Evolutionary conservation across 1,139 yeast genomes (phyloP), one percentile per base, ranked within the genome.

Genomic region (Sugiyamaella xylanicola): DNA sequence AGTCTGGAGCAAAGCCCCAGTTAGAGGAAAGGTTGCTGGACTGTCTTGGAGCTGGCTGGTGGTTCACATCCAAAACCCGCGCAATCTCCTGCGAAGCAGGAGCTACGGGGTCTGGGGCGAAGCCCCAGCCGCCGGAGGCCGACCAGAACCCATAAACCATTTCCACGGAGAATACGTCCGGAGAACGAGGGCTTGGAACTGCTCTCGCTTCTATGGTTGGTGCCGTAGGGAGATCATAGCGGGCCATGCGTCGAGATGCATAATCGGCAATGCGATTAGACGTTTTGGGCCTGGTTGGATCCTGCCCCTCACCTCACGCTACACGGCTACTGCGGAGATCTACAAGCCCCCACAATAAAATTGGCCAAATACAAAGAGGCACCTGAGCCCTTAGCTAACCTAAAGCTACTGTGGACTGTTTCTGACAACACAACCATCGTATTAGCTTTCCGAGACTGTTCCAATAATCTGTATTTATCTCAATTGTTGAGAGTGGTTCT

Each of bases 281-380:
- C 37, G 37, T 32, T 32, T 43, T 43, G 19, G 47, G 47, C 37
- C 27, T 21, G 4, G 5, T 43, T 15, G 32, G 47, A 19, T 37
- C 37, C 22, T 15, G 47, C 47, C 47, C n/a, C 47, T 40, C 44
- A n/a, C 22, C 27, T 16, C 22, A 27, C 22, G 32, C 17, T 43
- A 22, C 21, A 27, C 47, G 47, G 47, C 47, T 43, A 16, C 27
- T 25, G 47, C 21, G 37, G 37, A 25, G 47, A 43, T 43, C 36
- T 25, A 16, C 47, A n/a, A 25, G 47, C 44, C 44, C 42, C 44
- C 44, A 40, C 44, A 40, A 40, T 11, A 20, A 7, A 19, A 19
- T 7, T 40, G 22, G 13, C 20, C 20, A 9, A 8, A 20, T 8
- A 40, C 44, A 40, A 40, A 21, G 44, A 40, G n/a, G 25, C 20